Percentiles rank a stretch among this genome's conserved stretches.
These are phyloP conservation scores for Stagonosporopsis chrysanthemi DNA, from an alignment of 2,329 filamentous ascomycete genomes.

Conservation along the genomic window DNA sequence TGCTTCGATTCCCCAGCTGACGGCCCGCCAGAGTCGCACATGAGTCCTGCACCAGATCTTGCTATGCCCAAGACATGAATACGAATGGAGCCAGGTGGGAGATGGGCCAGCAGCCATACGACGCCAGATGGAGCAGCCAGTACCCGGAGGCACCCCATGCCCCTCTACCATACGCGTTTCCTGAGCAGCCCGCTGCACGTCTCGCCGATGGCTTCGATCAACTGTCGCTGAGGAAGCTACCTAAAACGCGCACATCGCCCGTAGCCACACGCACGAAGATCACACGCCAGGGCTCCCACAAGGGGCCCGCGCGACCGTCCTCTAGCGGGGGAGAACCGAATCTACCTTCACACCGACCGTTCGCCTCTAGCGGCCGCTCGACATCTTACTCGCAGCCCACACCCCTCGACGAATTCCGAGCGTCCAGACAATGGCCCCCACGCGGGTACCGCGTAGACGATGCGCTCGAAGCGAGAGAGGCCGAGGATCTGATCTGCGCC, in stretches of 20 bases:
- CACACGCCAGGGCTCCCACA: constrained; percentile 48
- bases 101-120: constrained; percentile 40
- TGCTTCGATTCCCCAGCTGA: constrained; percentile 29
- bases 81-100: constrained; percentile 47
- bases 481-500: constrained; percentile 49
- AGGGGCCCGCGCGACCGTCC: constrained; percentile 40
- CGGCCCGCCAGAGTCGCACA: constrained; percentile 29
- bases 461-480: constrained; percentile 40
- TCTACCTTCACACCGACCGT: constrained; percentile 36
- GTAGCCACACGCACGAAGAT: constrained; percentile 45
- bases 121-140: constrained; percentile 22
- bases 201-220: constrained; percentile 36
- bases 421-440: constrained; percentile 51
- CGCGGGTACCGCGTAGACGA: constrained; percentile 46
- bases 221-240: constrained; percentile 36
- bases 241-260: constrained; percentile 45
- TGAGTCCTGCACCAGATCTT: constrained; percentile 32
- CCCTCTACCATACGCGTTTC: constrained; percentile 37
- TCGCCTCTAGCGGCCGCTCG: constrained; percentile 37
- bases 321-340: constrained; percentile 43
- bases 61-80: constrained; percentile 50
- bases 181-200: constrained; percentile 32
- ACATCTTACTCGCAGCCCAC: constrained; percentile 49
- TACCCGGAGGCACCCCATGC: constrained; percentile 33
- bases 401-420: constrained; percentile 48